These are phyloP conservation scores for Colletotrichum scovillei DNA, from an alignment of 2,329 filamentous ascomycete species.

Conservation along the genomic window DNA sequence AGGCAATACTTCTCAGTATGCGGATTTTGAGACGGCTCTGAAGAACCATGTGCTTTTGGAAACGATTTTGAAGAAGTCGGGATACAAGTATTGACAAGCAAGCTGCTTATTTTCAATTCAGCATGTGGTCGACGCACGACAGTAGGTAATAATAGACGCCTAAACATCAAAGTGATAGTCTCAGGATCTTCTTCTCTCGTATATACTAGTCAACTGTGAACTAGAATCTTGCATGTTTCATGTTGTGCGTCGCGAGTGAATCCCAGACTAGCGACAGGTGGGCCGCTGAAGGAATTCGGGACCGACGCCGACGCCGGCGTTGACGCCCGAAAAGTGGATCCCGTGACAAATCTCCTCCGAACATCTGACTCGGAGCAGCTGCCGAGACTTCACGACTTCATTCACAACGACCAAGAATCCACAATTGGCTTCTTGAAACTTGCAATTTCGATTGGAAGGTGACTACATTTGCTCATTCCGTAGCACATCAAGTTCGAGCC, in stretches of 20 bases:
- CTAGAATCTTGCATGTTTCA: no score
- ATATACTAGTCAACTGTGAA: no score
- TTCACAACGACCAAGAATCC: background rate
- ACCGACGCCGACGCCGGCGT: constrained; percentile 15
- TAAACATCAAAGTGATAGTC: no score
- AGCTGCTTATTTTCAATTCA: no score
- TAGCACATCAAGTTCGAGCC: no score
- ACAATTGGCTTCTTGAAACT: no score
- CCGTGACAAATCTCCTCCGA: constrained; percentile 20
- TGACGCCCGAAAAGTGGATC: constrained; percentile 6
- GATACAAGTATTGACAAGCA: background rate
- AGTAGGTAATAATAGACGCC: no score
- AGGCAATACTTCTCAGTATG: constrained; percentile 27
- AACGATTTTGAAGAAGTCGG: constrained; percentile 36
- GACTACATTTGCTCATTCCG: no score
- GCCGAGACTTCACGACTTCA: background rate
- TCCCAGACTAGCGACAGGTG: background rate
- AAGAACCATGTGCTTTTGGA: constrained; percentile 39
- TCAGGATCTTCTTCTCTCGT: background rate
- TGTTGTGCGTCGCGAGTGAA: background rate
- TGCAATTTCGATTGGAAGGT: no score
- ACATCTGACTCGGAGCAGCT: background rate
- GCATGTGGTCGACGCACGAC: no score
- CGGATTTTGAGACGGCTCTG: constrained; percentile 40
- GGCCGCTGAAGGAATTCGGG: background rate